Conservation (phyloP, 345 rosid species). For the Euclidium syriacum region DNA sequence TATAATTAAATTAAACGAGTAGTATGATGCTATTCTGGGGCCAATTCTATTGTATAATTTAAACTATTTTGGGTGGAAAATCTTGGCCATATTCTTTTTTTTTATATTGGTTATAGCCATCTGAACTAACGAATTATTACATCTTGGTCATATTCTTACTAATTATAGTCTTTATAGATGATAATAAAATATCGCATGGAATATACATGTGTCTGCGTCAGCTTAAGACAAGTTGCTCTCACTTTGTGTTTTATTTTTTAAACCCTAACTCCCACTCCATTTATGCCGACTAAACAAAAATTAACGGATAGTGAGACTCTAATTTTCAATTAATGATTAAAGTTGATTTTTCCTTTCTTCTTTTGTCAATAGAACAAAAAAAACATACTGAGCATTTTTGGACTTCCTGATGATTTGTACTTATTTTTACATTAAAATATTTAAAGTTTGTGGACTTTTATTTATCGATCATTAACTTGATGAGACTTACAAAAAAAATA, state of each 20-base stretch:
- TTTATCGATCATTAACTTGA: constrained; percentile 4
- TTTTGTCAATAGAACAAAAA: background rate
- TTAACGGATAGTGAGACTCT: background rate
- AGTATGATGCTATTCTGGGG: no score
- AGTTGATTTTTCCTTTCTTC: background rate
- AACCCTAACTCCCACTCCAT: background rate
- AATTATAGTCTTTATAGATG: no score
- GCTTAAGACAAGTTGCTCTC: constrained; percentile 15
- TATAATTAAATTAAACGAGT: no score
- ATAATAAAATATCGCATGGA: constrained; percentile 13
- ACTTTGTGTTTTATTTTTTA: background rate
- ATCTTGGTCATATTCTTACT: no score
- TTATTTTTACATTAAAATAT: background rate
- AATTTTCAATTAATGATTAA: background rate
- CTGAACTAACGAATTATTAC: no score
- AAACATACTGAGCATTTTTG: background rate
- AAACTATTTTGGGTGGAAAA: no score
- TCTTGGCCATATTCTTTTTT: no score
- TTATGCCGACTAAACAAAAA: constrained; percentile 9
- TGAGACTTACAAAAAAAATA: background rate
- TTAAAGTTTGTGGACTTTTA: constrained; percentile 22
- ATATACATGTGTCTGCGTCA: constrained; percentile 16
- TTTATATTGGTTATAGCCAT: no score
- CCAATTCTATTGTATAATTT: no score
- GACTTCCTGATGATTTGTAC: constrained; percentile 13